Evolutionary conservation across 2,329 filamentous ascomycete species (phyloP), one percentile per base, ranked within the genome.

Genomic region (Calycina marina): DNA sequence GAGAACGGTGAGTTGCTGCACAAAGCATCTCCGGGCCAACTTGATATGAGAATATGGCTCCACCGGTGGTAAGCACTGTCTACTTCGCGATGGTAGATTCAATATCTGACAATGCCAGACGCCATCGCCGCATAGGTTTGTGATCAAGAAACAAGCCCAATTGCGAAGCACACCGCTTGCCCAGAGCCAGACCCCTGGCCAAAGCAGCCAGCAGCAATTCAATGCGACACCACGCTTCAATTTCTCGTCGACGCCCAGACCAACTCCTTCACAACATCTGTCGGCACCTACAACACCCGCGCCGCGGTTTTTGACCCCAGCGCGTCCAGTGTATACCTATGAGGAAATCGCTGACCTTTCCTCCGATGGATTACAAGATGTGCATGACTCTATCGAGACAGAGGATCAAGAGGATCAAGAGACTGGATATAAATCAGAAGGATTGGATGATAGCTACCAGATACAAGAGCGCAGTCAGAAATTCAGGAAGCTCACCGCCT

Each of bases 91-190:
- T 2, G 15, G 11, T 28, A 25, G 28, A 17, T 32, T 36, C 44
- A 28, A 48, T 31, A 17, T 30, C 15, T n/a, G 12, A 26, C 30
- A 14, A 34, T 16, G 11, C 12, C 18, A 57, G 54, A 57, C 54
- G 18, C 54, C 54, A 6, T 56, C 53, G 6, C 54, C 54, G 1
- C 53, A 54, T 40, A 47, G 54, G 20, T 57, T 56, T 38, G 38
- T 55, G 31, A 46, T 54, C 28, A 47, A 51, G 27, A 49, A 47
- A 26, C 38, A 44, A 30, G 30, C 40, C 22, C 31, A 35, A 14
- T 31, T 35, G 5, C 38, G 39, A 25, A 41, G 40, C 25, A 39
- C 45, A 4, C 43, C 44, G 3, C 32, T 45, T 18, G 32, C 40
- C 5, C 44, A 42, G 36, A 38, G 45, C 31, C 34, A 44, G 25